These are phyloP conservation scores for Panaeolus papilionaceus DNA, from an alignment of 768 basidiomycete genomes.

Conservation along the genomic window DNA sequence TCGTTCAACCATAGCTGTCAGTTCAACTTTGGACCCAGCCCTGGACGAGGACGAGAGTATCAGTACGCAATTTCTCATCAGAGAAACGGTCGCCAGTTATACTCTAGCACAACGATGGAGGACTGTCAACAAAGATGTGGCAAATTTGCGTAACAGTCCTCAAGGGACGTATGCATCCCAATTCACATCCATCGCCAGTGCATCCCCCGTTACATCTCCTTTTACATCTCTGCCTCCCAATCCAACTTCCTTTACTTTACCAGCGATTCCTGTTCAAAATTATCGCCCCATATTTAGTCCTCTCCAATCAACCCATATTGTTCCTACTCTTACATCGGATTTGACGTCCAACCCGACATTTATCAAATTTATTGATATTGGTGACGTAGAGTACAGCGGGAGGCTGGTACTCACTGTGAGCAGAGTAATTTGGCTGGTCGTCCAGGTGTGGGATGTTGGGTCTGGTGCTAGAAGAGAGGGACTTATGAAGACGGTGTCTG, in stretches of 20 bases:
- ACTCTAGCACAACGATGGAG: background rate
- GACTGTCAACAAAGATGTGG: background rate
- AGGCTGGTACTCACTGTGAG: background rate
- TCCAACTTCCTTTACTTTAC: background rate
- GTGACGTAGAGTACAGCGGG: background rate
- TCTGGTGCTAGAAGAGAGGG: background rate
- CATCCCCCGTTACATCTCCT: background rate
- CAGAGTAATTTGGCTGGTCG: conserved; percentile 3
- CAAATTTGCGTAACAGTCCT: background rate
- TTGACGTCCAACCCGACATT: background rate
- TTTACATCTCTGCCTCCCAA: background rate
- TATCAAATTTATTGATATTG: conserved; percentile 5
- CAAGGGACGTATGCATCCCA: background rate
- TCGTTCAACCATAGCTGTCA: background rate
- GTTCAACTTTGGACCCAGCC: background rate
- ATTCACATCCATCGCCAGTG: no score
- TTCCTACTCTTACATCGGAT: background rate
- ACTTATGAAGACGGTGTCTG: background rate
- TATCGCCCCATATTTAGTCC: background rate
- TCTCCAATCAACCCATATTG: background rate
- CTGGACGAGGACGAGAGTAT: background rate
- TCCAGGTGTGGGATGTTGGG: conserved; percentile 4
- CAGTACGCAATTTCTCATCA: background rate
- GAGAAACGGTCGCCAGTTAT: background rate
- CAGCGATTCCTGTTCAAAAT: no score